Evolutionary conservation across 2,329 filamentous ascomycete genomes (phyloP), one percentile per base, ranked within the genome.

Genomic region (Fusarium nisikadoi): DNA sequence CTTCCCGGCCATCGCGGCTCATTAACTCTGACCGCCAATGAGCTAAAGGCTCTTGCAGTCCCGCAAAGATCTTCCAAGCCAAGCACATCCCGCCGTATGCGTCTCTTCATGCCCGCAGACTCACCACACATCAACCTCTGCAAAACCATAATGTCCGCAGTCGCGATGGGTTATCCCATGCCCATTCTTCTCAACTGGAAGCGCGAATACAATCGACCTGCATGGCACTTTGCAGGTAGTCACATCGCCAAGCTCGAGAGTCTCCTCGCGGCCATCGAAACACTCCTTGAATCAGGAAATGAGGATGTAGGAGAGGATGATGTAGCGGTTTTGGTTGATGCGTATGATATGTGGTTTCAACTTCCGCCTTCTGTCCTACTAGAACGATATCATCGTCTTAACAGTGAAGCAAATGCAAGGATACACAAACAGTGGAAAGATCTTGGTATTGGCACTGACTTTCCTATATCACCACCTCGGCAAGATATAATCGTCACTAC

Each of bases 311-410:
- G 69, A 10, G 75, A 81, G 11, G 74, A 82, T 16, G 80, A 82
- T 59, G 63, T 83, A 2, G 77, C 78, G 2, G 70, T 83, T 1
- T 71, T 83, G n/a, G 79, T 83, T 4, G 81, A 83, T 29, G 79
- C 81, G 0, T 80, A 83, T 65, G 80, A 83, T 45, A 71, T 81
- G 41, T 83, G 81, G 81, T 83, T 83, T 45, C 81, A 83, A 55
- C 76, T 83, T 2, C 81, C 81, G 0, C 80, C 81, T 1, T 79
- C 80, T 9, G 80, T 82, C 2, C 76, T 83, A 5, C 77, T 83
- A 9, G 63, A 80, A 42, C 78, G 81, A 12, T 83, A 79, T 59
- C 81, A 82, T 54, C 72, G 74, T 19, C 70, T 82, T 29, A 82
- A 82, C 62, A 69, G 68, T 9, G 77, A 81, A 42, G 81, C 81